Evolutionary conservation across 768 basidiomycete genomes (phyloP).

Genomic region (Erythrobasidium yunnanense): DNA sequence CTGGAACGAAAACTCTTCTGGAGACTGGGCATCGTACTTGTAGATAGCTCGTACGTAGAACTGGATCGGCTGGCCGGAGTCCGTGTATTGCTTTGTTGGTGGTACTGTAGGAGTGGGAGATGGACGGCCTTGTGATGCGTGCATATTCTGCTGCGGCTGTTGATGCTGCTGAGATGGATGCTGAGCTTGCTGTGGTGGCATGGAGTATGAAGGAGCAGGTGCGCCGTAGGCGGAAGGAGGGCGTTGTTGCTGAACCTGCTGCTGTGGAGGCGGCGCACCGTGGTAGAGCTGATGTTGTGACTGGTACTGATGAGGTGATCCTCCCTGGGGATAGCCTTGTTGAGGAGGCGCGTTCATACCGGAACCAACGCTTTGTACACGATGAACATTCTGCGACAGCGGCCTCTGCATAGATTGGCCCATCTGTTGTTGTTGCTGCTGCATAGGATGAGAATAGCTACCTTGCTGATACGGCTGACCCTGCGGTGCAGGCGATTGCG

Average conservation of each 20-base stretch:
- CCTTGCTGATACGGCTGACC: slow-evolving; percentile 31
- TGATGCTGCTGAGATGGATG: slow-evolving; percentile 31
- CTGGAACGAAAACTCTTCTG: slow-evolving; percentile 95
- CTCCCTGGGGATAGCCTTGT: neutral
- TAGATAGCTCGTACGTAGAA: slow-evolving; percentile 90
- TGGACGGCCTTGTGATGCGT: too few relatives aligned
- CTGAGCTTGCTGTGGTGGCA: slow-evolving; percentile 22
- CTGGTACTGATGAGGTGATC: slow-evolving; percentile 24
- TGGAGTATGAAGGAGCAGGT: slow-evolving; percentile 6
- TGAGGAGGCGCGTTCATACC: neutral
- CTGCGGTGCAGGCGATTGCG: slow-evolving; percentile 24
- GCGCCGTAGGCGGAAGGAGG: neutral
- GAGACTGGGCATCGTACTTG: slow-evolving; percentile 70
- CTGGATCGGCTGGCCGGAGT: slow-evolving; percentile 67
- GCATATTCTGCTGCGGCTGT: slow-evolving; percentile 6
- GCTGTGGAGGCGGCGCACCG: slow-evolving; percentile 22
- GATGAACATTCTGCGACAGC: slow-evolving; percentile 1
- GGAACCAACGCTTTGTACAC: slow-evolving; percentile 34
- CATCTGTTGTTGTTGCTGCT: neutral
- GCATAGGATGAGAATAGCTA: slow-evolving; percentile 7
- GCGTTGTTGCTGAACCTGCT: neutral
- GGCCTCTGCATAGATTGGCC: slow-evolving; percentile 9
- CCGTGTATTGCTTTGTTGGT: slow-evolving; percentile 67
- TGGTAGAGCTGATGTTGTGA: slow-evolving; percentile 34
- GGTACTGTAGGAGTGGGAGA: slow-evolving; percentile 43